A percentile compares a stretch with the other conserved stretches of the same genome.
phyloP scores from a whole-genome alignment of 805 yeast genomes.

The Myxozyma kluyveri region DNA sequence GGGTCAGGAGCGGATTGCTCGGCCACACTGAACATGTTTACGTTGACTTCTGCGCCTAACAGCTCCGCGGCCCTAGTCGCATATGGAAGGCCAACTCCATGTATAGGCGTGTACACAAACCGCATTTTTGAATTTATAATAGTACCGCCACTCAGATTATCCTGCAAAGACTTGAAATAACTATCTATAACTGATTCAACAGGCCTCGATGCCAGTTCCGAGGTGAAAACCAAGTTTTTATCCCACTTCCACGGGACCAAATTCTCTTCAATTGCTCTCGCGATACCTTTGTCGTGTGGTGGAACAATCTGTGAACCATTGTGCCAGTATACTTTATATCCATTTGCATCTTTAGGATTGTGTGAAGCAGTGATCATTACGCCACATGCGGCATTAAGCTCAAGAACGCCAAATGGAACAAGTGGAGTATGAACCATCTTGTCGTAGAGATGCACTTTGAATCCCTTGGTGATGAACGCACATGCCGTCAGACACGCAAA shows the following conservation, averaged over 20 bases:
- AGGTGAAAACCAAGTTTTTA: slow-evolving; percentile 35
- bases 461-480: slow-evolving; percentile 66
- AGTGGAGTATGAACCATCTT: slow-evolving; percentile 72
- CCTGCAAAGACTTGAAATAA: slow-evolving; percentile 16
- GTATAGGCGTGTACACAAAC: slow-evolving; percentile 90
- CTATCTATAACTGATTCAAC: slow-evolving; percentile 11
- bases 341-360: slow-evolving; percentile 61
- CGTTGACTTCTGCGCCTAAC: slow-evolving; percentile 40
- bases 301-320: slow-evolving; percentile 96
- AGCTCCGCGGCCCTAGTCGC: slow-evolving; percentile 46
- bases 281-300: slow-evolving; percentile 79
- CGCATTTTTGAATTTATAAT: slow-evolving; percentile 36
- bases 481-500: slow-evolving; percentile 79
- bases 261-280: slow-evolving; percentile 58
- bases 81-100: slow-evolving; percentile 82
- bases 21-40: slow-evolving; percentile 45
- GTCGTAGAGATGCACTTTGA: slow-evolving; percentile 54
- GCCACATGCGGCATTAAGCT: slow-evolving; percentile 65
- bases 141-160: slow-evolving; percentile 30
- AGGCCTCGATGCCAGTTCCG: slow-evolving; percentile 24
- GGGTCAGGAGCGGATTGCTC: slow-evolving; percentile 81
- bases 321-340: slow-evolving; percentile 88
- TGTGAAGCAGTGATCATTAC: slow-evolving; percentile 93
- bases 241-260: slow-evolving; percentile 57
- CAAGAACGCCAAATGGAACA: slow-evolving; percentile 82